Percentiles rank a stretch among this genome's conserved stretches.
Evolutionary conservation across 2,329 filamentous ascomycete species (phyloP).

Genomic region (Trichoderma sp.): DNA sequence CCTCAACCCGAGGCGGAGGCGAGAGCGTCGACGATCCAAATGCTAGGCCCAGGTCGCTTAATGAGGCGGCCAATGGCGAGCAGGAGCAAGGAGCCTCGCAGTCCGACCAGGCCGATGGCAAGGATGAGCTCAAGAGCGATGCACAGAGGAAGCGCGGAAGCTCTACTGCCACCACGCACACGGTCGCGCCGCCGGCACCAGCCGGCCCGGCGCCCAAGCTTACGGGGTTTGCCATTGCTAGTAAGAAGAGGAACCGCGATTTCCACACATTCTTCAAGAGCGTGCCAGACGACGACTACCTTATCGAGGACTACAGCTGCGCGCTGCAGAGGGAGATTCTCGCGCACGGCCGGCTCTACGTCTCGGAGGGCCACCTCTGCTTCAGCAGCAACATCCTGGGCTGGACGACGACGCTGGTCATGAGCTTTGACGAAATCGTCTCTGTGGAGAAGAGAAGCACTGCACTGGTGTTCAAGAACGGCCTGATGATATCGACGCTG

Average conservation of each 20-base stretch:
- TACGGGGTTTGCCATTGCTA: slow-evolving; percentile 94
- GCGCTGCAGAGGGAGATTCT: slow-evolving; percentile 94
- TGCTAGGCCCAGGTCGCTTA: slow-evolving; percentile 53
- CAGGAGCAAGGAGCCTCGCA: slow-evolving; percentile 67
- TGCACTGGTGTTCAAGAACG: slow-evolving; percentile 93
- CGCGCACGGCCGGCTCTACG: slow-evolving; percentile 88
- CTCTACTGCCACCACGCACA: slow-evolving; percentile 68
- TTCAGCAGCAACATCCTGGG: slow-evolving; percentile 99
- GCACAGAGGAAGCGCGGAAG: slow-evolving; percentile 78
- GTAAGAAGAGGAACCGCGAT: slow-evolving; percentile 92
- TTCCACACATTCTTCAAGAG: slow-evolving; percentile 94
- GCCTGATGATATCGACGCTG: slow-evolving; percentile 92
- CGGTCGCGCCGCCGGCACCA: slow-evolving; percentile 60
- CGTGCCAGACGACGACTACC: slow-evolving; percentile 94
- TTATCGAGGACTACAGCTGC: slow-evolving; percentile 98
- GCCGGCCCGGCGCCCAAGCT: slow-evolving; percentile 64
- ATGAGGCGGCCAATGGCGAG: slow-evolving; percentile 56
- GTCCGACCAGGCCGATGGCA: slow-evolving; percentile 65
- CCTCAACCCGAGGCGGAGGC: slow-evolving; percentile 36
- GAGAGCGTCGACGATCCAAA: slow-evolving; percentile 40
- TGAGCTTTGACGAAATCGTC: slow-evolving; percentile 97
- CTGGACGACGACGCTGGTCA: slow-evolving; percentile 96
- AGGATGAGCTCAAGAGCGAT: slow-evolving; percentile 61
- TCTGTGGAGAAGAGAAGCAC: slow-evolving; percentile 97
- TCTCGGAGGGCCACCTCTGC: slow-evolving; percentile 95